These are phyloP conservation scores for Tranzscheliella williamsii DNA, from an alignment of 1,284 basidiomycete genomes.

Conservation along the genomic window DNA sequence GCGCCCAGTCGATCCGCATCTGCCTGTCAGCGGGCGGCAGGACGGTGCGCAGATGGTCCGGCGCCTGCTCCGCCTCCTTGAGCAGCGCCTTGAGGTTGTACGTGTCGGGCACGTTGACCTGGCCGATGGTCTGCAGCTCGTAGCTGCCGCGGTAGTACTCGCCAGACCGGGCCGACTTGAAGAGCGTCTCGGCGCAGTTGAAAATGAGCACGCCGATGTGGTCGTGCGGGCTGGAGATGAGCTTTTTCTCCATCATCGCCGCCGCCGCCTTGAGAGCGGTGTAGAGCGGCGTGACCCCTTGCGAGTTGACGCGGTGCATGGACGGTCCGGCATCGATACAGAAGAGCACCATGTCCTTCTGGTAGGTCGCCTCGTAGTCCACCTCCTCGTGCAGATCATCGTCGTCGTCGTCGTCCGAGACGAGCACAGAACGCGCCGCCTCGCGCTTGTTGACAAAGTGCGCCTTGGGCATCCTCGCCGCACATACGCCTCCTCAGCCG, in stretches of 20 bases:
- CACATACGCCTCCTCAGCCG: too few relatives aligned
- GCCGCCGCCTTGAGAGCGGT: constrained; percentile 78
- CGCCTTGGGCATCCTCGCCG: constrained; percentile 24
- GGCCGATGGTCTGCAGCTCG: constrained; percentile 75
- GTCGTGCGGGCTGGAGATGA: constrained; percentile 82
- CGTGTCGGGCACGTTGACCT: constrained; percentile 73
- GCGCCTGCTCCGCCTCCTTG: constrained; percentile 63
- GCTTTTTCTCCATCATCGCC: constrained; percentile 84
- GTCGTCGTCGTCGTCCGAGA: too few relatives aligned
- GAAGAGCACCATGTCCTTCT: constrained; percentile 67
- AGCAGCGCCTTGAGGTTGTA: constrained; percentile 64
- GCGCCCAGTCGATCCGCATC: constrained; percentile 70
- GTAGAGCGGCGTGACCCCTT: constrained; percentile 59
- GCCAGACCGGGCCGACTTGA: constrained; percentile 58
- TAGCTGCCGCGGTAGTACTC: constrained; percentile 71
- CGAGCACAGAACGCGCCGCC: constrained; percentile 23
- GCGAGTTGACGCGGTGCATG: constrained; percentile 69
- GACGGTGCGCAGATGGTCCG: constrained; percentile 35
- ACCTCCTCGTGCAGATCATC: constrained; percentile 36
- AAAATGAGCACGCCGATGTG: constrained; percentile 85
- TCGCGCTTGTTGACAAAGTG: constrained; percentile 41
- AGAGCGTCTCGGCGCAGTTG: constrained; percentile 72
- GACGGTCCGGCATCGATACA: constrained; percentile 88
- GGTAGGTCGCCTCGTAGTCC: constrained; percentile 32
- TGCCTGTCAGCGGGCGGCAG: constrained; percentile 62